Evolutionary conservation across 169 alveolate genomes (phyloP).

Genomic region (Plasmodium berghei): DNA sequence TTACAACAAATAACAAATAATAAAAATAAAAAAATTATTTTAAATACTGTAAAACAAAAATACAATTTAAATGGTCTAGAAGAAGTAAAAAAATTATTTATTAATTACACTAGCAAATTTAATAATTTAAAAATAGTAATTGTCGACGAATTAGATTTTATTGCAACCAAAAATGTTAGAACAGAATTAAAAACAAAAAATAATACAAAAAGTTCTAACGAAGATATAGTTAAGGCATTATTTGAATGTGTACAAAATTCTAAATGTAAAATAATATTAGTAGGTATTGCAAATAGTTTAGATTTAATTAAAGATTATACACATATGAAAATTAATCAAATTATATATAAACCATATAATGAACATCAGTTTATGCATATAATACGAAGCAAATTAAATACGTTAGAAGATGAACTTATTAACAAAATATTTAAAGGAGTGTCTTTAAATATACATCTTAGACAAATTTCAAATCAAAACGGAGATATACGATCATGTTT

Average conservation of each 20-base stretch:
- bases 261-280: conserved; percentile 47
- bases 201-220: conserved; percentile 4
- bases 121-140: conserved; percentile 62
- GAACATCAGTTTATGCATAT: conserved; percentile 67
- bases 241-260: conserved; percentile 50
- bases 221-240: conserved; percentile 56
- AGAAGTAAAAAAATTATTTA: conserved; percentile 54
- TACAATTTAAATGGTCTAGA: conserved; percentile 59
- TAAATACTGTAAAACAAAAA: conserved; percentile 37
- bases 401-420: conserved; percentile 51
- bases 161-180: conserved; percentile 62
- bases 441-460: conserved; percentile 62
- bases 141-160: conserved; percentile 68
- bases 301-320: conserved; percentile 67
- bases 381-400: conserved; percentile 38
- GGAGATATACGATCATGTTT: conserved; percentile 73
- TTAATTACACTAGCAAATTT: conserved; percentile 55
- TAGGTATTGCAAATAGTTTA: conserved; percentile 68
- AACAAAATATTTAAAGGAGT: conserved; percentile 65
- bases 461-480: conserved; percentile 68
- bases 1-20: conserved; percentile 48
- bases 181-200: conserved; percentile 46
- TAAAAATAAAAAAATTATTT: conserved; percentile 38
- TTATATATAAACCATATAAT: conserved; percentile 69
- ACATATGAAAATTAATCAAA: conserved; percentile 65